phyloP scores from a whole-genome alignment of 2,329 filamentous ascomycete genomes.

The Lachnellula cervina region DNA sequence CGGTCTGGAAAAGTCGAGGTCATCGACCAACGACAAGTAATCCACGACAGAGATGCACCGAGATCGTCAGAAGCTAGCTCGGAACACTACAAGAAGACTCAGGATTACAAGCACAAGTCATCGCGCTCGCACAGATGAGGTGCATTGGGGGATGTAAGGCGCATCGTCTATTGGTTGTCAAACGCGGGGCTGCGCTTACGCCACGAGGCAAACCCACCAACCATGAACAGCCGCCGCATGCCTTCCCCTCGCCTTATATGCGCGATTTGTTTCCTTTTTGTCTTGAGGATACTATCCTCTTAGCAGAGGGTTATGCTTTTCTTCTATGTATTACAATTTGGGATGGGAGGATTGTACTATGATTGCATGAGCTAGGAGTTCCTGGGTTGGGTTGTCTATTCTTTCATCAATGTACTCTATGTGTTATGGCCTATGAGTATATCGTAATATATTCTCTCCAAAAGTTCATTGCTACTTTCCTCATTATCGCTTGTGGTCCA shows the following conservation, averaged over 20 bases:
- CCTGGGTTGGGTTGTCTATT: neutral
- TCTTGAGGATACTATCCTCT: neutral
- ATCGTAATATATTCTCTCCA: too few species aligned
- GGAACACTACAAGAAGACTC: conserved; percentile 10
- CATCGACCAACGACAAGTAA: conserved; percentile 2
- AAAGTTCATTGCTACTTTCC: too few species aligned
- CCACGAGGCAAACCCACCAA: neutral
- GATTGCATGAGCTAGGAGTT: neutral
- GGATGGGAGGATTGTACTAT: neutral
- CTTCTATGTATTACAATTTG: neutral
- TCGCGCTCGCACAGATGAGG: neutral
- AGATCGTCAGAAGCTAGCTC: conserved; percentile 6
- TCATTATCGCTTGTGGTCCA: too few species aligned
- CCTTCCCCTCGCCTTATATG: neutral
- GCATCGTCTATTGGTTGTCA: neutral
- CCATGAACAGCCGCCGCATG: neutral
- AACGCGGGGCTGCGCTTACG: neutral
- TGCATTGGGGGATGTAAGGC: neutral
- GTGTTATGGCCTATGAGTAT: neutral
- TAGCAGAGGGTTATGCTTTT: neutral
- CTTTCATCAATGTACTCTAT: neutral
- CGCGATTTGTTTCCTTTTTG: neutral
- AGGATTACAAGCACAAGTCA: neutral
- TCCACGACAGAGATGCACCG: conserved; percentile 12
- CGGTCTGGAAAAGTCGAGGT: conserved; percentile 5